Evolutionary conservation across 352 stramenopile species (phyloP).

Genomic region (Paralagenidium karlingii): DNA sequence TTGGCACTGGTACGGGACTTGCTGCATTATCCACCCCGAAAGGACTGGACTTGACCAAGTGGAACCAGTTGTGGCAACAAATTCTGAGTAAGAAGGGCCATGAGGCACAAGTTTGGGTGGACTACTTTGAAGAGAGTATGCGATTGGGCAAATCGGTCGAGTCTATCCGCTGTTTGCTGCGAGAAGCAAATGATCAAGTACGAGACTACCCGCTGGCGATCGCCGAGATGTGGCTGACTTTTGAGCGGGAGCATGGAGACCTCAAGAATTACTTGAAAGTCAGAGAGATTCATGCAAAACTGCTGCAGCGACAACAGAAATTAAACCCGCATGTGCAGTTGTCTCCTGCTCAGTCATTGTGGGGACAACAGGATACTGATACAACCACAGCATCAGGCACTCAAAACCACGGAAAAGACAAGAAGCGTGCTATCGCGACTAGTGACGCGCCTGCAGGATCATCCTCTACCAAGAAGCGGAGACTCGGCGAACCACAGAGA

Average conservation of each 20-base stretch:
- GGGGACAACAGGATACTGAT: slow-evolving; percentile 2
- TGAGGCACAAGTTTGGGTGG: slow-evolving; percentile 20
- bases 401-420: slow-evolving; percentile 5
- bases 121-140: slow-evolving; percentile 33
- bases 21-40: too few relatives aligned
- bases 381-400: not conserved
- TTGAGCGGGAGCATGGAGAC: slow-evolving; percentile 37
- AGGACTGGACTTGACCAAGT: slow-evolving; percentile 12
- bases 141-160: slow-evolving; percentile 6
- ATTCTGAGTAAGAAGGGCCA: slow-evolving; percentile 10
- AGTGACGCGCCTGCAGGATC: not conserved
- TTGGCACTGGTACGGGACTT: slow-evolving; percentile 1
- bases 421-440: slow-evolving; percentile 1
- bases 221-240: slow-evolving; percentile 27
- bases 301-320: too few relatives aligned
- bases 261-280: slow-evolving; percentile 18
- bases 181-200: slow-evolving; percentile 15
- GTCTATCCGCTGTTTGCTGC: too few relatives aligned
- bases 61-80: slow-evolving; percentile 17
- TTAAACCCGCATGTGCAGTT: too few relatives aligned
- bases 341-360: too few relatives aligned
- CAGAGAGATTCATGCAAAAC: slow-evolving; percentile 5
- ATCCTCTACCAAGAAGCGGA: not conserved
- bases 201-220: slow-evolving; percentile 16
- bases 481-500: not conserved